These are phyloP conservation scores for Plantago rigida DNA, from an alignment of 305 asterid genomes.

Conservation along the genomic window DNA sequence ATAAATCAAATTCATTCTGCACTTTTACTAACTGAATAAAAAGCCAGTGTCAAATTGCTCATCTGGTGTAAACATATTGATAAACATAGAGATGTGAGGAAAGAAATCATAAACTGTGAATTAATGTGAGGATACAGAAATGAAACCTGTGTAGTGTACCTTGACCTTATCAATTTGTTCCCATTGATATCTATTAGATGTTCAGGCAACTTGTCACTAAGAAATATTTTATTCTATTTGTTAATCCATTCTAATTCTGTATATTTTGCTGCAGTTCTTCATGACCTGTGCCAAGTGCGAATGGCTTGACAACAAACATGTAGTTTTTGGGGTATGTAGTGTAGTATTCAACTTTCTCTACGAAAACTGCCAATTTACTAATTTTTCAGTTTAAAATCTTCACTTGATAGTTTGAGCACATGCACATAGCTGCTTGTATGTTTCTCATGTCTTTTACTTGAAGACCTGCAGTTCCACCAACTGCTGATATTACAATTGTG, in stretches of 20 bases:
- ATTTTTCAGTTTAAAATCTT: background rate
- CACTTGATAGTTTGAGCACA: background rate
- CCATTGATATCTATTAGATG: background rate
- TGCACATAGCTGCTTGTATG: background rate
- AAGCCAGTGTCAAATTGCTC: background rate
- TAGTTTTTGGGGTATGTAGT: slow-evolving; percentile 81
- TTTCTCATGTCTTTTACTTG: too few species aligned
- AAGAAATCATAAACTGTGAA: too few species aligned
- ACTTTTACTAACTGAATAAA: slow-evolving; percentile 1
- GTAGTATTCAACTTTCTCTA: slow-evolving; percentile 20
- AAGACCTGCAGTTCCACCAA: too few species aligned
- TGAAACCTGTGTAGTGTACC: background rate
- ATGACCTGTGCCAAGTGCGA: slow-evolving; percentile 86
- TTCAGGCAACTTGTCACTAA: background rate
- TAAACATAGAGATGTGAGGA: too few species aligned
- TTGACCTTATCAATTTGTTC: background rate
- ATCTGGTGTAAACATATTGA: background rate
- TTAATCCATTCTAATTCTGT: slow-evolving; percentile 23
- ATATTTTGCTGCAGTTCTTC: slow-evolving; percentile 52
- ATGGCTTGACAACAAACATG: slow-evolving; percentile 97
- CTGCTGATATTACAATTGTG: too few species aligned
- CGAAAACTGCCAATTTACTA: slow-evolving; percentile 5
- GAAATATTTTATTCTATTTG: background rate
- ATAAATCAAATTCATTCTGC: slow-evolving; percentile 22
- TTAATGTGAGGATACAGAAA: slow-evolving; percentile 2